Percentiles rank a stretch among this genome's conserved stretches.
Conservation (phyloP, 176 grass and related monocot genomes). For the Typha latifolia region DNA sequence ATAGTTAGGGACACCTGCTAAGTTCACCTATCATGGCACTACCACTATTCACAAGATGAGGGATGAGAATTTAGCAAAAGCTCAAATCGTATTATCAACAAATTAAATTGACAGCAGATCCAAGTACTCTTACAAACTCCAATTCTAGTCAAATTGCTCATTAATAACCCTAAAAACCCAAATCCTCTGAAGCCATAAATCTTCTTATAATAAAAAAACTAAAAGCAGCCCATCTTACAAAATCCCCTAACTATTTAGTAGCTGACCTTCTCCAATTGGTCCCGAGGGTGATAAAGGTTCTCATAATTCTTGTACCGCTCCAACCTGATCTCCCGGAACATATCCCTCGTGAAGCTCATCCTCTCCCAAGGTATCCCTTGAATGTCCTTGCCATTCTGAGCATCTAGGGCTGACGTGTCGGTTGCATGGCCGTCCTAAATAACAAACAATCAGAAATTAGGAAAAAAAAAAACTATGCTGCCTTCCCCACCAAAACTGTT, state of each 20-base stretch:
- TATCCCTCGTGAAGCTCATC: slow-evolving; percentile 63
- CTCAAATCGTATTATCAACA: not conserved
- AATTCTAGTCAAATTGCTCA: too few species aligned
- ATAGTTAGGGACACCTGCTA: too few species aligned
- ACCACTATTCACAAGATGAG: too few species aligned
- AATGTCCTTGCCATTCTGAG: slow-evolving; percentile 88
- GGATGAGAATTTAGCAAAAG: not conserved
- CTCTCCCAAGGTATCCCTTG: slow-evolving; percentile 95
- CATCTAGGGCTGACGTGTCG: slow-evolving; percentile 73
- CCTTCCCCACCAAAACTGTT: not conserved
- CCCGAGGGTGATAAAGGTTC: slow-evolving; percentile 67
- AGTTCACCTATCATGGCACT: too few species aligned
- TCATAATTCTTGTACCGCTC: slow-evolving; percentile 98
- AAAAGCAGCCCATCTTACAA: not conserved
- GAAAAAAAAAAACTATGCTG: not conserved
- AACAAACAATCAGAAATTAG: not conserved
- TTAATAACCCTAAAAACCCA: not conserved
- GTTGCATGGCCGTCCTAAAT: not conserved
- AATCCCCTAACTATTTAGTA: not conserved
- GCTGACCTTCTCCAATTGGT: slow-evolving; percentile 66
- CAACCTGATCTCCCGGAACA: slow-evolving; percentile 80
- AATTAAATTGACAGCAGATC: not conserved
- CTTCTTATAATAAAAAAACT: not conserved
- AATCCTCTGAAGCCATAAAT: not conserved
- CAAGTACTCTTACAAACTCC: too few species aligned